These are phyloP conservation scores for Actinomortierella wolfii DNA, from an alignment of 371 early-diverging fungal genomes.

Conservation along the genomic window DNA sequence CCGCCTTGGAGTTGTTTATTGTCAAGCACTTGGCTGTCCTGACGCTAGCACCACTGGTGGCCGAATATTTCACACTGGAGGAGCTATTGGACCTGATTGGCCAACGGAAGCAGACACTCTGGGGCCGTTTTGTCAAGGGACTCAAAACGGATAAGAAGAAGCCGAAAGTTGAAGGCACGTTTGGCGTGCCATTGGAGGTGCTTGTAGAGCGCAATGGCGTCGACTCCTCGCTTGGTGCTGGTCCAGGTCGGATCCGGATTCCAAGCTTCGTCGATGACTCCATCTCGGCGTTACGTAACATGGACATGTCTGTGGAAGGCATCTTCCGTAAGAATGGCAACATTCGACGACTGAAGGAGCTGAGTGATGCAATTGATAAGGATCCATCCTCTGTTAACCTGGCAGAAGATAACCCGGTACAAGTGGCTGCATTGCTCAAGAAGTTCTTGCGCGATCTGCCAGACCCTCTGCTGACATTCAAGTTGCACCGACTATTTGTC, in stretches of 20 bases:
- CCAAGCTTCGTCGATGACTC: slow-evolving; percentile 87
- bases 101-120: slow-evolving; percentile 71
- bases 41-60: slow-evolving; percentile 73
- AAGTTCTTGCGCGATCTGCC: slow-evolving; percentile 95
- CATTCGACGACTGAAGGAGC: slow-evolving; percentile 81
- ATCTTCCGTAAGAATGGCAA: slow-evolving; percentile 98
- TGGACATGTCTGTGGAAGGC: slow-evolving; percentile 92
- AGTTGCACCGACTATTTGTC: slow-evolving; percentile 82
- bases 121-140: slow-evolving; percentile 73
- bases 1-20: slow-evolving; percentile 82
- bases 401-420: slow-evolving; percentile 79
- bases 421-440: slow-evolving; percentile 93
- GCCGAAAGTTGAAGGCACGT: slow-evolving; percentile 78
- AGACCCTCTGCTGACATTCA: slow-evolving; percentile 91
- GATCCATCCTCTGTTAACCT: slow-evolving; percentile 72
- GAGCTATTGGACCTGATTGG: slow-evolving; percentile 78
- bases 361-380: slow-evolving; percentile 76
- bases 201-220: slow-evolving; percentile 85
- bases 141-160: slow-evolving; percentile 68
- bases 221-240: slow-evolving; percentile 81
- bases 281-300: slow-evolving; percentile 74
- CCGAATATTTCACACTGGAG: slow-evolving; percentile 63
- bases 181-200: slow-evolving; percentile 90
- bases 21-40: slow-evolving; percentile 87
- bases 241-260: slow-evolving; percentile 76